Conservation (phyloP, 2,329 filamentous ascomycete species). For the Arthrobotrys sphaeroides region DNA sequence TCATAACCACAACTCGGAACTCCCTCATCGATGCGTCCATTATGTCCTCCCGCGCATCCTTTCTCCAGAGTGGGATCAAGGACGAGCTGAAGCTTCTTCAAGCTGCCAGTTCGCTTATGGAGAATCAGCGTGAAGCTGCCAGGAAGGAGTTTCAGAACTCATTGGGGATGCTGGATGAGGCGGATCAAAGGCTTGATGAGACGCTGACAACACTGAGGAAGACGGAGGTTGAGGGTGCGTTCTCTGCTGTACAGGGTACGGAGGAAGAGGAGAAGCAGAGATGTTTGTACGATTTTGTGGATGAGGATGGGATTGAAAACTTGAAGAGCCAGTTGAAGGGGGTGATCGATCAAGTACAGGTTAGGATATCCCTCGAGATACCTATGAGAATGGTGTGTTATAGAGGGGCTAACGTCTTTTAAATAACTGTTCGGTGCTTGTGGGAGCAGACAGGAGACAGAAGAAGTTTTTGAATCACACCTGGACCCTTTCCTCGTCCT, state of each 20-base stretch:
- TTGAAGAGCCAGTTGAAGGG: conserved; percentile 68
- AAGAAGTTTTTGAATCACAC: conserved; percentile 48
- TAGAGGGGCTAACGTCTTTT: conserved; percentile 57
- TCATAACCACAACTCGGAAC: conserved; percentile 57
- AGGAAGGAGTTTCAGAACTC: conserved; percentile 54
- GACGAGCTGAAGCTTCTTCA: conserved; percentile 56
- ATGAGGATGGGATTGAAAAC: conserved; percentile 70
- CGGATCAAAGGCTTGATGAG: conserved; percentile 63
- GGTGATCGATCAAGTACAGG: conserved; percentile 66
- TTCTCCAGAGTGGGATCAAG: conserved; percentile 57
- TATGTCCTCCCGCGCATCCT: conserved; percentile 56
- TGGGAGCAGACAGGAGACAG: conserved; percentile 50
- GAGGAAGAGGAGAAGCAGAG: conserved; percentile 63
- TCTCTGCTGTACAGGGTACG: conserved; percentile 64
- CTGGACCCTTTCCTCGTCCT: conserved; percentile 39
- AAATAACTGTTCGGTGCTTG: conserved; percentile 1
- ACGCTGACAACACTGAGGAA: conserved; percentile 68
- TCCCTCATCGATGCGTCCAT: conserved; percentile 58
- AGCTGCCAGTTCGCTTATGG: conserved; percentile 56
- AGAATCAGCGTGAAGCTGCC: conserved; percentile 53
- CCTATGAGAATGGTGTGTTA: neutral
- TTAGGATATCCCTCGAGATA: conserved; percentile 28
- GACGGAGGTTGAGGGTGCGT: conserved; percentile 69
- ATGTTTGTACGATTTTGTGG: conserved; percentile 73
- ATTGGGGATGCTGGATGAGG: conserved; percentile 37